Percentiles rank a stretch among this genome's conserved stretches.
Evolutionary conservation across 2,329 filamentous ascomycete genomes (phyloP).

Genomic region (Oidium heveae): DNA sequence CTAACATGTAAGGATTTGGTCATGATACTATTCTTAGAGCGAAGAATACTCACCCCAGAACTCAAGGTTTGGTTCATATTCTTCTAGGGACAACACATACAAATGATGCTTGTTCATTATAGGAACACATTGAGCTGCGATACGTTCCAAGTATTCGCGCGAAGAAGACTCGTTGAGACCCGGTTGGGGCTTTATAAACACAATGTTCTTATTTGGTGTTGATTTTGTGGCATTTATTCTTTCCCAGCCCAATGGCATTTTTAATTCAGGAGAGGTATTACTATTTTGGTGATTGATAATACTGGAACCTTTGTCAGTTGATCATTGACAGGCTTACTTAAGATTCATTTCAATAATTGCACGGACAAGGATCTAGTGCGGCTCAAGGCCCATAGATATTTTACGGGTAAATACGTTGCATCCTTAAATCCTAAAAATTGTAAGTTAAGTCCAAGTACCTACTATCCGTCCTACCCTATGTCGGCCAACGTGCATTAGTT

Average conservation of each 20-base stretch:
- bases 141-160: constrained; percentile 47
- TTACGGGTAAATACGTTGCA: no score
- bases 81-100: constrained; percentile 46
- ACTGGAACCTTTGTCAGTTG: no score
- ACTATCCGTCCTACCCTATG: no score
- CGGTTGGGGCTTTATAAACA: constrained; percentile 62
- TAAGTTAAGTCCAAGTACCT: no score
- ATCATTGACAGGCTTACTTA: no score
- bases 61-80: constrained; percentile 56
- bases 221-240: constrained; percentile 51
- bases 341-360: no score
- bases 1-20: constrained; percentile 18
- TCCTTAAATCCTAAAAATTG: no score
- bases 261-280: constrained; percentile 1
- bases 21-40: neutral
- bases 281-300: no score
- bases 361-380: no score
- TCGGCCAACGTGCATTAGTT: no score
- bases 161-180: constrained; percentile 36
- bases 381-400: no score
- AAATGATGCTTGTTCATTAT: constrained; percentile 43
- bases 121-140: constrained; percentile 56
- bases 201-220: constrained; percentile 52
- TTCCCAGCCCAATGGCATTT: constrained; percentile 56
- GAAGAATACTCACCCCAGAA: constrained; percentile 25